Base-by-base conservation (phyloP, 768 basidiomycete genomes). In the Termitomyces sp. region DNA sequence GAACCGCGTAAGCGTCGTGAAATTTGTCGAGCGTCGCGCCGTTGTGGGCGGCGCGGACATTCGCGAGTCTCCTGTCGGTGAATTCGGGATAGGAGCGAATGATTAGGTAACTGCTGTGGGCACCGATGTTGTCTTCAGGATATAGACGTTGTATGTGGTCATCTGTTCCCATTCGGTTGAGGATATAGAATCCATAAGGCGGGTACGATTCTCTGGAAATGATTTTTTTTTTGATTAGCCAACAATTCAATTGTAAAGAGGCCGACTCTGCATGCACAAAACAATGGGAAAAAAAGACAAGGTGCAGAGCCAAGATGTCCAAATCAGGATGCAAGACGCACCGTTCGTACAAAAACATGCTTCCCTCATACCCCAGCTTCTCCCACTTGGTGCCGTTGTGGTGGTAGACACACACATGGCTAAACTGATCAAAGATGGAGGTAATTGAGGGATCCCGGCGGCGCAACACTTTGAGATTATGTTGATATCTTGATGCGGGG, bases 341-440 rank as follows among this genome's bases (percentile, higher is more conserved):
- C 90, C 90, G 78, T 74, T 93, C 90, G 65, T 89, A 91, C 62
- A 94, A 75, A 73, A 94, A 93, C 85, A 93, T 90, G 72, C 83
- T 87, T n/a, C 91, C 92, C 69, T 94, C 91, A 67, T 72, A 89
- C 42, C 90, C 90, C 59, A 87, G 82, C 70, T 91, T 92, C 70
- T 85, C 83, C 91, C 91, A 94, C 66, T 84, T 86, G 64, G 80
- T 72, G 7, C 76, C 87, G 62, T 89, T 85, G 66, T 85, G 81
- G 66, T 88, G 85, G 64, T 92, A 91, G 53, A 91, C 76, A 73
- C 90, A 90, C 54, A 91, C 90, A 74, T 92, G 89, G 64, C 86
- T 89, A 77, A 92, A 92, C 65, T 92, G 89, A 74, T 94, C 91
- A 63, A 92, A 84, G 64, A 93, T 90, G 32, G 86, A 84, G 53